Evolutionary conservation across 192 early-diverging fungal genomes (phyloP), one percentile per base, ranked within the genome.

Genomic region (Entophlyctis luteolus): DNA sequence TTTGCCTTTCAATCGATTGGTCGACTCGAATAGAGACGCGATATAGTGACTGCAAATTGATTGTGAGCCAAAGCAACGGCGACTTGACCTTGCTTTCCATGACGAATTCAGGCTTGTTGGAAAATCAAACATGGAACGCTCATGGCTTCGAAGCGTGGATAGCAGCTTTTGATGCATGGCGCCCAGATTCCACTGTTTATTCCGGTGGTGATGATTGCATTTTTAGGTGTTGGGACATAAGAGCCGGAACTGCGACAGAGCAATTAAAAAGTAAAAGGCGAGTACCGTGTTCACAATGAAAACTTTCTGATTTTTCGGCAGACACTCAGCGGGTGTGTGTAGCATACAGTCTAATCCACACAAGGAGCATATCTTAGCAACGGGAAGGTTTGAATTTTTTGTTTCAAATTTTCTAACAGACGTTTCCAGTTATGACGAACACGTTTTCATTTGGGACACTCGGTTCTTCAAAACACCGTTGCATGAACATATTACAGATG

Each of bases 111-210:
- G 2, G 4, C 8, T 35, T 74, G n/a, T 70, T 68, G 8, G 52
- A 81, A 14, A 77, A 78, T 4, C 52, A 60, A 12, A 53, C 81
- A 54, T 96, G 93, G 91, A 78, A 86, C 22, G 96, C 85, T 0
- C 95, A 97, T 66, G 88, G 88, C 31, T 81, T 90, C 36, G 95
- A 97, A 68, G 94, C 95, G 10, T 98, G 96, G 96, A 93, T 92
- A 47, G 81, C 84, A 4, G 86, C 87, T n/a, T 97, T 91, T 70
- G 86, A 98, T 73, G 89, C 91, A 55, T 91, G 89, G 84, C 77
- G 88, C 39, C 47, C 62, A 2, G 65, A 88, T 0, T 73, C 79
- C 25, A 46, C 87, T 0, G 74, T 98, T 6, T 98, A 91, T 62
- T 87, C 83, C 5, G 88, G 93, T 5, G 96, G 88, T 8, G 96